Percentiles rank a stretch among this genome's conserved stretches.
phyloP scores from a whole-genome alignment of 129 eudicot species.

The Calendula officinalis region DNA sequence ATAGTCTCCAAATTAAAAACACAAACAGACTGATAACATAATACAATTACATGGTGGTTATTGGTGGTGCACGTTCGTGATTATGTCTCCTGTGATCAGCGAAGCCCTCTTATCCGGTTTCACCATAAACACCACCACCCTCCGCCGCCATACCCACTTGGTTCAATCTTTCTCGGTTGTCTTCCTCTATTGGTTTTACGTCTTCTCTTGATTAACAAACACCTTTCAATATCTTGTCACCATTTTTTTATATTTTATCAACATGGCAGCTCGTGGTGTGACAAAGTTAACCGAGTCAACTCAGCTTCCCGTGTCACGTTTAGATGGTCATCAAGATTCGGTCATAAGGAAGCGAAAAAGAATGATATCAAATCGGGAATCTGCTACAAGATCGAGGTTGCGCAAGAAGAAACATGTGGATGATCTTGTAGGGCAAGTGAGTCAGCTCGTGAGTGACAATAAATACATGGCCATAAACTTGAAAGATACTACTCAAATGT shows the following conservation, averaged over 20 bases:
- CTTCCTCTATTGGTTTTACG: slow-evolving; percentile 89
- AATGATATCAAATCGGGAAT: slow-evolving; percentile 73
- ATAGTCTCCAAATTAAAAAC: background rate
- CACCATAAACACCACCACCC: slow-evolving; percentile 42
- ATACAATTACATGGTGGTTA: slow-evolving; percentile 27
- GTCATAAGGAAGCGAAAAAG: slow-evolving; percentile 59
- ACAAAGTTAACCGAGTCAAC: slow-evolving; percentile 30
- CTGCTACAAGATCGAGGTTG: slow-evolving; percentile 70
- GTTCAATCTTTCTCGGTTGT: slow-evolving; percentile 70
- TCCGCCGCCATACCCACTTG: slow-evolving; percentile 52
- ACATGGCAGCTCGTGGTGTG: slow-evolving; percentile 39
- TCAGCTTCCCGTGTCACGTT: slow-evolving; percentile 20
- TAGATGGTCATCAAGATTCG: slow-evolving; percentile 28
- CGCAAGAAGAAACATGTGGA: slow-evolving; percentile 59
- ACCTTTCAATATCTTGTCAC: background rate
- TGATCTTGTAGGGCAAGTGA: slow-evolving; percentile 43
- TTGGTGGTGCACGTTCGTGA: slow-evolving; percentile 12
- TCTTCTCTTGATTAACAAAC: slow-evolving; percentile 45
- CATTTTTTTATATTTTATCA: slow-evolving; percentile 11
- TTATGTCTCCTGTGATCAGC: slow-evolving; percentile 66
- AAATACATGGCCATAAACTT: slow-evolving; percentile 35
- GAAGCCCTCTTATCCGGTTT: slow-evolving; percentile 70
- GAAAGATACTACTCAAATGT: slow-evolving; percentile 39
- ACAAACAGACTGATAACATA: background rate
- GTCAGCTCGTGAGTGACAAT: slow-evolving; percentile 58